Percentiles rank a stretch among this genome's conserved stretches.
Evolutionary conservation across 2,329 filamentous ascomycete species (phyloP).

Genomic region (Verticillium tricorpus): DNA sequence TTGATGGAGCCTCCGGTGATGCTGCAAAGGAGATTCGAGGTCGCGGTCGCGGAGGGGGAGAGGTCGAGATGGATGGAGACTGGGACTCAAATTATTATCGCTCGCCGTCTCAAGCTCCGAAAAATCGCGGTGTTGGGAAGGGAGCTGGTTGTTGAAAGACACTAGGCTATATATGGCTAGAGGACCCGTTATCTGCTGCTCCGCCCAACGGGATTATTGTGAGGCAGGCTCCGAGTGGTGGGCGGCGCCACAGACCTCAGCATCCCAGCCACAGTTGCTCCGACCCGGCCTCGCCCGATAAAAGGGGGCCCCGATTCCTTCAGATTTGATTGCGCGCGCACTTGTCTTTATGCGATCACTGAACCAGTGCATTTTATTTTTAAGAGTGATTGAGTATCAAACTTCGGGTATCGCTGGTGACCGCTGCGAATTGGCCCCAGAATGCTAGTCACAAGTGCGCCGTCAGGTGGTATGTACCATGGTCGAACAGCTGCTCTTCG

Average conservation of each 20-base stretch:
- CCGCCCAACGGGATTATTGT: slow-evolving; percentile 13
- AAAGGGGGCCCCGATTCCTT: neutral
- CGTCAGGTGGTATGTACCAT: neutral
- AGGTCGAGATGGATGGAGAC: slow-evolving; percentile 6
- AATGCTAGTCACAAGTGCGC: neutral
- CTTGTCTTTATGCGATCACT: neutral
- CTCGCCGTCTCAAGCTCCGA: slow-evolving; percentile 29
- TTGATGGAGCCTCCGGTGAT: slow-evolving; percentile 25
- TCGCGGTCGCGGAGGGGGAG: slow-evolving; percentile 17
- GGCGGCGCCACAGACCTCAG: slow-evolving; percentile 1
- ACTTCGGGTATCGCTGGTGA: neutral
- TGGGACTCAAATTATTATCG: slow-evolving; percentile 20
- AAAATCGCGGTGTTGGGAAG: slow-evolving; percentile 39
- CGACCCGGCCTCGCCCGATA: neutral
- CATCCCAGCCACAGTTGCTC: neutral
- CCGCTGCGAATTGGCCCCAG: neutral
- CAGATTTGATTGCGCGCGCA: neutral
- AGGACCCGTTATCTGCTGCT: neutral
- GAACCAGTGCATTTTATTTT: neutral
- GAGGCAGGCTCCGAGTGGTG: slow-evolving; percentile 3
- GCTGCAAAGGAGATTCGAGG: slow-evolving; percentile 19
- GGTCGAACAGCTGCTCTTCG: neutral
- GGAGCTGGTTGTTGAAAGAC: slow-evolving; percentile 29
- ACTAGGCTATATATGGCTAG: slow-evolving; percentile 25
- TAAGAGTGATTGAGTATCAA: neutral